Evolutionary conservation across 148 eudicot genomes (phyloP), one percentile per base, ranked within the genome.

Genomic region (Vaccinium corymbosum): DNA sequence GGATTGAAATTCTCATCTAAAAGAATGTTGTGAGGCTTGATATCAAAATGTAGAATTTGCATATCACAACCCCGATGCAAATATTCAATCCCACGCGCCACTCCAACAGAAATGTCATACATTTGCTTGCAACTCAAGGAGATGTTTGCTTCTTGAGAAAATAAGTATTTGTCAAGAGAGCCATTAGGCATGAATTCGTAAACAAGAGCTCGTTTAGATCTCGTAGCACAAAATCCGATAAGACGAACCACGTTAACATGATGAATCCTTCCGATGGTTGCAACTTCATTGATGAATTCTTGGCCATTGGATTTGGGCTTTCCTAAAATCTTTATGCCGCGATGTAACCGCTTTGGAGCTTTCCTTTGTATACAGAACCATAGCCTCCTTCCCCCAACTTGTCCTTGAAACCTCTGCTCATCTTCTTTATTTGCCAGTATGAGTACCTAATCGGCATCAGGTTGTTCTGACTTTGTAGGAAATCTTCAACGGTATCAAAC

Each of bases 251-350:
- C 81, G 15, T 85, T 81, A 17, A 77, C 87, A 66, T 85, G 87
- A 81, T 85, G 87, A 64, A 64, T 64, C 71, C 25, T 62, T 29
- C 74, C 42, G 0, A 70, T 27, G 2, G 74, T 32, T 0, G 76
- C 81, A 51, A 82, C 87, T 78, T 86, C 87, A 70, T 74, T 82
- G 48, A 86, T 86, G 56, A 86, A 86, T 53, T 86, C 87, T 77
- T 86, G 87, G 52, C 79, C 82, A 38, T 76, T 82, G 4, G 82
- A 42, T 32, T 62, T 82, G 19, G 85, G 25, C 48, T 82, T 61
- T 15, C 16, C 79, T 82, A 86, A 78, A 17, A 82, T n/a, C 82
- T 86, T 86, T n/a, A 86, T 7, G 85, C 87, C 1, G 79, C 85
- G 8, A 0, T 9, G 16, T 64, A 64, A 3, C 32, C 71, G 3